Conservation (phyloP, 306 rosid genomes). For the Prunus padus region DNA sequence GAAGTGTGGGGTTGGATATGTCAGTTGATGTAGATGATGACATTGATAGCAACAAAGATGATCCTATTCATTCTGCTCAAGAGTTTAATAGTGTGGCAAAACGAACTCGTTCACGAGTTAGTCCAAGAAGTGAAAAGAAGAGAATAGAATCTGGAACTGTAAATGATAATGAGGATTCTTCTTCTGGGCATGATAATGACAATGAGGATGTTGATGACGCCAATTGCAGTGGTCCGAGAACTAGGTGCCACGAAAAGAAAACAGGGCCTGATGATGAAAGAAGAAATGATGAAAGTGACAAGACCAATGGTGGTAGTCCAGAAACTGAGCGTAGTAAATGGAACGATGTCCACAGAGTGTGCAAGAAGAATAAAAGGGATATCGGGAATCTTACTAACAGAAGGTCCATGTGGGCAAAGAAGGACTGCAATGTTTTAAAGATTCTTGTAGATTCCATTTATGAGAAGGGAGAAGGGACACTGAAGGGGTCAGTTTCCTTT, state of each 20-base stretch:
- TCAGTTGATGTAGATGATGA: background rate
- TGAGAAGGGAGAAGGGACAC: conserved; percentile 17
- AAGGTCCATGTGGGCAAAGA: background rate
- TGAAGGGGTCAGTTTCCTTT: conserved; percentile 19
- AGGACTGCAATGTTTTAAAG: conserved; percentile 8
- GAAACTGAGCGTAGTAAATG: background rate
- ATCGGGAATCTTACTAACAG: conserved; percentile 5
- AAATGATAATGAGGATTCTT: conserved; percentile 12
- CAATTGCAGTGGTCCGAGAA: background rate
- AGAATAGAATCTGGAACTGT: conserved; percentile 28
- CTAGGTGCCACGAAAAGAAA: background rate
- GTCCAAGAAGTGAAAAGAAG: background rate
- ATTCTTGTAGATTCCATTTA: conserved; percentile 34
- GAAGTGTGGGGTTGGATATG: conserved; percentile 25
- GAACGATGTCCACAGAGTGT: background rate
- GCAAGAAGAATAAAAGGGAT: background rate
- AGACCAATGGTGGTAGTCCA: background rate
- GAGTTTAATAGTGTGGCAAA: conserved; percentile 1
- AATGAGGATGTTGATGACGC: background rate
- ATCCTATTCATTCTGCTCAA: background rate
- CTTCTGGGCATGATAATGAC: conserved; percentile 5
- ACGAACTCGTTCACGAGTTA: conserved; percentile 36
- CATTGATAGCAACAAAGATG: background rate
- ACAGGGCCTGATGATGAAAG: background rate
- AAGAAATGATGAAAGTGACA: background rate